Base-by-base conservation (phyloP, 2,329 filamentous ascomycete species). In the Paecilomyces sp. region DNA sequence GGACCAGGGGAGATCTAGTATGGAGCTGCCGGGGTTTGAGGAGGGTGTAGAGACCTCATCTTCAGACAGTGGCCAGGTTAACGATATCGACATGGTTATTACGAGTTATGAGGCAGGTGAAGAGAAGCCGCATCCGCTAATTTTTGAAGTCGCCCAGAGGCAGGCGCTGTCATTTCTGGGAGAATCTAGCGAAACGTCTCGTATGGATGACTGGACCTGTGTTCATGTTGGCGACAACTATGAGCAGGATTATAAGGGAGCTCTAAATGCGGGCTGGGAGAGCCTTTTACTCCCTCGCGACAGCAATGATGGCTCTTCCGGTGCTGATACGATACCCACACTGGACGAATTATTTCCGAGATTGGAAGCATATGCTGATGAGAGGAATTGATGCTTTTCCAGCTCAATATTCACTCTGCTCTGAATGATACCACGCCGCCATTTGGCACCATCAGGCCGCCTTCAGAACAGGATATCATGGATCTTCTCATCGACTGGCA, bases 161-260 rank as follows among this genome's bases (percentile, higher is more conserved):
- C 69, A 74, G 52, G 75, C 74, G 15, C 68, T 36, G 36, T 62
- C 51, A 58, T 57, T 18, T 52, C 12, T 36, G 31, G 31, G 58
- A 31, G 12, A 55, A 31, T 28, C 31, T 41, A 4, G n/a, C 30
- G 59, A 58, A 54, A 57, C 57, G 18, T 7, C 22, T 13, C 55
- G 57, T 6, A 25, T 28, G 59, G 58, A 58, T 25, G 50, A 66
- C 6, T 71, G 69, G 70, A 64, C 61, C 3, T 70, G 66, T 61
- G 66, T 79, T 1, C 78, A 80, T 68, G 71, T 79, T n/a, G 78
- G 78, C 1, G 78, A 80, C 62, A 75, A 80, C 36, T 72, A 70
- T 57, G 60, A 64, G 11, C 77, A 78, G 61, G 78, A 80, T 60
- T 78, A 74, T 57, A 28, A 62, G 25, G 77, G 71, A 53, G 76